Evolutionary conservation across 306 rosid genomes (phyloP).

Genomic region (Quercus robur): DNA sequence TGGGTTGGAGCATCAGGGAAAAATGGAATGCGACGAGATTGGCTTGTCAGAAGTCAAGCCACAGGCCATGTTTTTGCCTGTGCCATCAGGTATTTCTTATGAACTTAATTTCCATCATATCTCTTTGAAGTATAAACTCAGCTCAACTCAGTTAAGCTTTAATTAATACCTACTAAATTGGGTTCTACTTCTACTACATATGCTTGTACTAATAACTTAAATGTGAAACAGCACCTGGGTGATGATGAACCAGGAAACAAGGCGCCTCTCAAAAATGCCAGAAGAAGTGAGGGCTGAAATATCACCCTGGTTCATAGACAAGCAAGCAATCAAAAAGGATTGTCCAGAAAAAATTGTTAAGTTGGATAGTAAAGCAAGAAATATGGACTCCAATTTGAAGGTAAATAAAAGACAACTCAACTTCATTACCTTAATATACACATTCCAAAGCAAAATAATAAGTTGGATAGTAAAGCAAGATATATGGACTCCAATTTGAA

Average conservation of each 20-base stretch:
- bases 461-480: slow-evolving; percentile 63
- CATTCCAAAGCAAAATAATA: background rate
- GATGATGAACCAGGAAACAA: slow-evolving; percentile 88
- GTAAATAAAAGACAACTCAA: slow-evolving; percentile 20
- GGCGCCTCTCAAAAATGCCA: slow-evolving; percentile 92
- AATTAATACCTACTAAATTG: background rate
- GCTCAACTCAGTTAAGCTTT: background rate
- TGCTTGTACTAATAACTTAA: slow-evolving; percentile 16
- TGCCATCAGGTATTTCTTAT: slow-evolving; percentile 62
- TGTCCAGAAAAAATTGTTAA: slow-evolving; percentile 59
- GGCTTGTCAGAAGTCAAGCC: slow-evolving; percentile 81
- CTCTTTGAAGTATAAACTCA: background rate
- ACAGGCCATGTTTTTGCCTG: slow-evolving; percentile 70
- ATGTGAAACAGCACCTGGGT: slow-evolving; percentile 83
- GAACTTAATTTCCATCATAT: background rate
- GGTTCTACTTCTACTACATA: background rate
- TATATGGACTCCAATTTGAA: slow-evolving; percentile 57
- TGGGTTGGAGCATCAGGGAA: slow-evolving; percentile 99
- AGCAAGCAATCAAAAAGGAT: slow-evolving; percentile 74
- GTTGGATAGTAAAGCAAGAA: slow-evolving; percentile 67
- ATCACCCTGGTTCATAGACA: slow-evolving; percentile 82
- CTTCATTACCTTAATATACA: background rate
- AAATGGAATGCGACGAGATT: slow-evolving; percentile 89
- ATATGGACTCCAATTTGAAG: slow-evolving; percentile 60
- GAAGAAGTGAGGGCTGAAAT: slow-evolving; percentile 84